phyloP scores from a whole-genome alignment of 768 basidiomycete genomes.

The Termitomyces sp. region DNA sequence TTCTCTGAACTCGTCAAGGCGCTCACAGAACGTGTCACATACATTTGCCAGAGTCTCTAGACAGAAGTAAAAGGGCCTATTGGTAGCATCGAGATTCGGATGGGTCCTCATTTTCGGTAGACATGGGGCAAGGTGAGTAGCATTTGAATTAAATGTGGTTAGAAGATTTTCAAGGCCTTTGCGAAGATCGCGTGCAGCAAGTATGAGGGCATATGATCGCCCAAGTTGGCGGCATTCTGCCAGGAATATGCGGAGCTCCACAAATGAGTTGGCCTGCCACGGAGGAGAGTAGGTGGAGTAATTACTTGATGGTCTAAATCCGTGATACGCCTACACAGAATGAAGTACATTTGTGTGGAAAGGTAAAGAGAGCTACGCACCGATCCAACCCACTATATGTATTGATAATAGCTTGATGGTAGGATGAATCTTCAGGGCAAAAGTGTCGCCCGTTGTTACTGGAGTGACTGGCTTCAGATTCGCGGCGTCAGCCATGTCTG shows the following conservation, averaged over 20 bases:
- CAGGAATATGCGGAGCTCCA: constrained; percentile 10
- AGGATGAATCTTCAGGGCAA: neutral
- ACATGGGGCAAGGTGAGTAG: neutral
- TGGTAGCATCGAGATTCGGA: neutral
- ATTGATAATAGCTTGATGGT: neutral
- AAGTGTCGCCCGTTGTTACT: neutral
- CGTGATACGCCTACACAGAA: neutral
- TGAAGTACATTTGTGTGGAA: neutral
- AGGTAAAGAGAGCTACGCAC: neutral
- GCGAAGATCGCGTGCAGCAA: constrained; percentile 10
- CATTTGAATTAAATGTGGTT: constrained; percentile 10
- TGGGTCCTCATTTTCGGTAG: neutral
- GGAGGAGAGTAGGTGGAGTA: neutral
- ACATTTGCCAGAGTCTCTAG: constrained; percentile 5
- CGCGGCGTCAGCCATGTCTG: neutral
- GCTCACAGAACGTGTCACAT: constrained; percentile 9
- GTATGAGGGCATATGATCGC: constrained; percentile 14
- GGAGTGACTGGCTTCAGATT: neutral
- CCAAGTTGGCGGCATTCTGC: constrained; percentile 13
- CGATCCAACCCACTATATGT: neutral
- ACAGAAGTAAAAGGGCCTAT: constrained; percentile 3
- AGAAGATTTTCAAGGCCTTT: constrained; percentile 9
- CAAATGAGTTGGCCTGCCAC: neutral
- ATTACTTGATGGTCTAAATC: neutral
- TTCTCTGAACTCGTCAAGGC: constrained; percentile 14